Conservation (phyloP, 371 early-diverging fungal species). For the Mortierella sp. region DNA sequence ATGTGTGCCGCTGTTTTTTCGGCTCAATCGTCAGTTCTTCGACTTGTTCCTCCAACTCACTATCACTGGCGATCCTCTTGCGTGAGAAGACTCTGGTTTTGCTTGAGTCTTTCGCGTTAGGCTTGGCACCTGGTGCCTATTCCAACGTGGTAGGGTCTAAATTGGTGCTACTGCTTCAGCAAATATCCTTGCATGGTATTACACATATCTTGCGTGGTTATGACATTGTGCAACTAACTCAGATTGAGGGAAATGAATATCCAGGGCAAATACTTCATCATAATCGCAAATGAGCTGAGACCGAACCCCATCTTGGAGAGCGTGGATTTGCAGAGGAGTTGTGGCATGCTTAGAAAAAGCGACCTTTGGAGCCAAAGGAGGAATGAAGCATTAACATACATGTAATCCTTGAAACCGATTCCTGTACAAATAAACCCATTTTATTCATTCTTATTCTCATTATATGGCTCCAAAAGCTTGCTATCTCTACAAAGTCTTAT, state of each 20-base stretch:
- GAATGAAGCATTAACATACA: neutral
- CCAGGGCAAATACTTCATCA: slow-evolving; percentile 67
- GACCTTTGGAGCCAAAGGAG: neutral
- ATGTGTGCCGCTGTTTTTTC: too few relatives aligned
- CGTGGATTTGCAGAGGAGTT: slow-evolving; percentile 55
- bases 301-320: slow-evolving; percentile 35
- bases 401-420: neutral
- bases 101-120: too few relatives aligned
- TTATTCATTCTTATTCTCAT: too few relatives aligned
- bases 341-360: slow-evolving; percentile 57
- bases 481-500: neutral
- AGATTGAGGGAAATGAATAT: slow-evolving; percentile 56
- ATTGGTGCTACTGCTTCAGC: neutral
- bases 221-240: slow-evolving; percentile 7
- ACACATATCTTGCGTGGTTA: slow-evolving; percentile 19
- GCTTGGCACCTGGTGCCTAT: too few relatives aligned
- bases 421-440: too few relatives aligned
- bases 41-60: too few relatives aligned
- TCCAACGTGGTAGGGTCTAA: too few relatives aligned
- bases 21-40: too few relatives aligned
- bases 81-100: too few relatives aligned
- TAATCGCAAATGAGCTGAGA: slow-evolving; percentile 17
- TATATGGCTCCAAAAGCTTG: too few relatives aligned
- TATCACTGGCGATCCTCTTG: too few relatives aligned
- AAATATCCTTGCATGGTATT: slow-evolving; percentile 8